Evolutionary conservation across 345 rosid species (phyloP).

Genomic region (Passiflora organensis): DNA sequence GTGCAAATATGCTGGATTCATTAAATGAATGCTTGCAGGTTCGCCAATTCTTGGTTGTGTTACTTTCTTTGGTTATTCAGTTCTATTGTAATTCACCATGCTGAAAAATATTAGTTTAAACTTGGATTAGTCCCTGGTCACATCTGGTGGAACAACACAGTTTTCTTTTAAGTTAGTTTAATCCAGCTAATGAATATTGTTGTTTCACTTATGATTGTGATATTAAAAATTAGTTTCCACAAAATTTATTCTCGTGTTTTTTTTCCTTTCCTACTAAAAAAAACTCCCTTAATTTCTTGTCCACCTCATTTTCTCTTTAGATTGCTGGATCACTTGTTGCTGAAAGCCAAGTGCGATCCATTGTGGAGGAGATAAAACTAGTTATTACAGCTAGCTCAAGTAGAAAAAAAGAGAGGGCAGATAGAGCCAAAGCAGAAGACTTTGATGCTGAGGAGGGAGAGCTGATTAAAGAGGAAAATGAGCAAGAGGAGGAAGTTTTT

Average conservation of each 20-base stretch:
- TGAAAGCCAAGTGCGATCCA: constrained; percentile 79
- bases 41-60: neutral
- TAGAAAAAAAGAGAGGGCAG: constrained; percentile 87
- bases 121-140: neutral
- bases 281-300: no score
- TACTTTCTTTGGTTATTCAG: neutral
- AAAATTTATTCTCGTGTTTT: neutral
- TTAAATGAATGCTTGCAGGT: constrained; percentile 96
- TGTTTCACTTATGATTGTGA: no score
- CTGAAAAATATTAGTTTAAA: neutral
- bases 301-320: constrained; percentile 32
- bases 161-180: no score
- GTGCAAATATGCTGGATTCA: constrained; percentile 94
- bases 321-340: constrained; percentile 75
- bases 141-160: no score
- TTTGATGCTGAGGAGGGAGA: constrained; percentile 98
- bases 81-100: neutral
- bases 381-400: constrained; percentile 96
- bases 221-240: neutral
- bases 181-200: no score
- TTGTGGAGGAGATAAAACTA: constrained; percentile 88
- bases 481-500: constrained; percentile 98
- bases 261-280: no score
- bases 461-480: constrained; percentile 97
- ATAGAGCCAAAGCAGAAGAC: constrained; percentile 92